phyloP scores from a whole-genome alignment of 805 yeast genomes.

The Lachancea nothofagi region DNA sequence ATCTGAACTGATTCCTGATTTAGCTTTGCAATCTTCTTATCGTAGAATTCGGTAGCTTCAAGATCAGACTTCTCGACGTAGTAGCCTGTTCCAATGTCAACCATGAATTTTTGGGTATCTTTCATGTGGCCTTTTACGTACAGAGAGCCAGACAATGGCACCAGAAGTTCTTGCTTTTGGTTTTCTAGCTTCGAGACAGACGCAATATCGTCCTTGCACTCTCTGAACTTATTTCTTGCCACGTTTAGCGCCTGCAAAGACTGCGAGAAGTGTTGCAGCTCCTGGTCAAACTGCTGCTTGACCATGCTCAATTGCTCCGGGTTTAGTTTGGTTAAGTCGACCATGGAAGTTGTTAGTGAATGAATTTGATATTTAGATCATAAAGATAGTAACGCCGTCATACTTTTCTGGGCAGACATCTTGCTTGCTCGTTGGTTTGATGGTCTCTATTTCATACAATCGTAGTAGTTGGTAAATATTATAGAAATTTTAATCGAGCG shows the following conservation, averaged over 20 bases:
- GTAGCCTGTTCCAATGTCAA: constrained; percentile 96
- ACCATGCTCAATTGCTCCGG: constrained; percentile 83
- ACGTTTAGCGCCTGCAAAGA: constrained; percentile 78
- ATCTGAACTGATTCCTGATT: constrained; percentile 68
- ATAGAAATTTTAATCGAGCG: too few species aligned
- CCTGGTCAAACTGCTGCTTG: constrained; percentile 77
- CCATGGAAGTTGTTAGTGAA: constrained; percentile 23
- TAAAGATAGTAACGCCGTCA: constrained; percentile 7
- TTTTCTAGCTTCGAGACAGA: constrained; percentile 39
- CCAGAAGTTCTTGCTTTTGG: constrained; percentile 53
- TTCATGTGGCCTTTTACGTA: constrained; percentile 81
- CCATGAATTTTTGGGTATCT: constrained; percentile 65
- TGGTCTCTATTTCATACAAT: neutral
- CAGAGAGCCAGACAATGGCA: constrained; percentile 83
- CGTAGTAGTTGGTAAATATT: too few species aligned
- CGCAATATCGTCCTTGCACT: constrained; percentile 69
- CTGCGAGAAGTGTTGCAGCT: constrained; percentile 76
- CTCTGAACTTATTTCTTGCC: constrained; percentile 76
- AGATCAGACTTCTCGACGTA: constrained; percentile 71
- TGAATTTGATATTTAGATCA: neutral
- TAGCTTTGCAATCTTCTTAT: constrained; percentile 65
- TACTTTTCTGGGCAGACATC: constrained; percentile 31
- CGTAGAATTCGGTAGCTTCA: constrained; percentile 68
- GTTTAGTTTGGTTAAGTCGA: constrained; percentile 64
- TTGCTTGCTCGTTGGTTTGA: neutral